These are phyloP conservation scores for Somion occarium DNA, from an alignment of 1,284 basidiomycete species.

Conservation along the genomic window DNA sequence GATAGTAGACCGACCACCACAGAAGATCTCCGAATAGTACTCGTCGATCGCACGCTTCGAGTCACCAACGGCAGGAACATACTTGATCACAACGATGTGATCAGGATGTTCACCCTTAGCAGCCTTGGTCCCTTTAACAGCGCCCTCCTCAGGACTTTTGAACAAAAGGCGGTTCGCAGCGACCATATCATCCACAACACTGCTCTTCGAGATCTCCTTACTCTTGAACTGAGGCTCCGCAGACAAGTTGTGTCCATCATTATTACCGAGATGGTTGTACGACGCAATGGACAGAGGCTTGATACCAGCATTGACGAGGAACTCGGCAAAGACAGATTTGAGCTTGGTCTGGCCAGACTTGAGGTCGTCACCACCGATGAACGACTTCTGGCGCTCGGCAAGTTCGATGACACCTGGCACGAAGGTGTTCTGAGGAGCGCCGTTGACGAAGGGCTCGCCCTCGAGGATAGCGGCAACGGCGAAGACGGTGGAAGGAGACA, in stretches of 20 bases:
- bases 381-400: constrained; percentile 85
- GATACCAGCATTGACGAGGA: constrained; percentile 98
- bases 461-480: constrained; percentile 96
- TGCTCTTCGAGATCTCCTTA: constrained; percentile 98
- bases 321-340: constrained; percentile 95
- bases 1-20: constrained; percentile 77
- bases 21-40: constrained; percentile 95
- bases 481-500: constrained; percentile 94
- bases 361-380: constrained; percentile 98
- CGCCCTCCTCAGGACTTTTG: constrained; percentile 65
- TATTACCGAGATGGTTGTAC: constrained; percentile 99
- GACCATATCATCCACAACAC: constrained; percentile 98
- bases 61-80: constrained; percentile 92
- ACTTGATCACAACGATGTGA: constrained; percentile 96
- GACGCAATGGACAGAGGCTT: constrained; percentile 96
- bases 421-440: constrained; percentile 98
- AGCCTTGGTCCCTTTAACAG: constrained; percentile 56
- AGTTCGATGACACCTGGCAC: constrained; percentile 94
- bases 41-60: constrained; percentile 98
- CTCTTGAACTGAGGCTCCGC: constrained; percentile 94
- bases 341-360: constrained; percentile 95
- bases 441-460: constrained; percentile 94
- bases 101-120: constrained; percentile 93
- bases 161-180: constrained; percentile 87
- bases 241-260: constrained; percentile 91